Percentiles rank a stretch among this genome's conserved stretches.
Evolutionary conservation across 2,329 filamentous ascomycete species (phyloP).

Genomic region (Penicillium fuscoglaucum): DNA sequence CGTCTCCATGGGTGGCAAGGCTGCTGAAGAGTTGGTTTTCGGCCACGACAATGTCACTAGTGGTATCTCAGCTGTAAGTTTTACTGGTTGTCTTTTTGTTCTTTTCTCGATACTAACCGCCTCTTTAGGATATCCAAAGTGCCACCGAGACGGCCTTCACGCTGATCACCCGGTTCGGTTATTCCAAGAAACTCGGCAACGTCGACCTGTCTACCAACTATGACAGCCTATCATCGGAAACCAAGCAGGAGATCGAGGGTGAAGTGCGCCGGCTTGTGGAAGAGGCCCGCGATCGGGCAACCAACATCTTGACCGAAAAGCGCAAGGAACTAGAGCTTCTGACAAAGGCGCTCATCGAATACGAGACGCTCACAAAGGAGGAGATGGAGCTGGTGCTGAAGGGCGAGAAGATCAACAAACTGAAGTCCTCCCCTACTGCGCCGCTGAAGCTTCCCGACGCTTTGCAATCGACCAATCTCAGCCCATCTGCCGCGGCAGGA

Average conservation of each 20-base stretch:
- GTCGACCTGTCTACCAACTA: conserved; percentile 85
- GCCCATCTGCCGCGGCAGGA: conserved; percentile 24
- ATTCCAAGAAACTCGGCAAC: conserved; percentile 84
- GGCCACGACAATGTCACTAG: conserved; percentile 89
- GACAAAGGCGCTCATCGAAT: conserved; percentile 86
- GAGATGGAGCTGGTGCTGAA: conserved; percentile 89
- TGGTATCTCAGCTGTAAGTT: conserved; percentile 73
- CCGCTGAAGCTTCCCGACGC: conserved; percentile 68
- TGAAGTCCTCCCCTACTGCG: conserved; percentile 53
- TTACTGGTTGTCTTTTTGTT: not conserved
- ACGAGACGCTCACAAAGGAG: conserved; percentile 84
- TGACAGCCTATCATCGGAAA: conserved; percentile 77
- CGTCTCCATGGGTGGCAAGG: conserved; percentile 79
- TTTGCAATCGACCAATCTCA: conserved; percentile 34
- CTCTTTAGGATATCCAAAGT: conserved; percentile 69
- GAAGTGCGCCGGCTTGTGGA: conserved; percentile 85
- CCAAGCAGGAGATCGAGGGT: conserved; percentile 79
- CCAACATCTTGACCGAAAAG: conserved; percentile 68
- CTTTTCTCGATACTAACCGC: conserved; percentile 14
- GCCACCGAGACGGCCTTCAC: conserved; percentile 81
- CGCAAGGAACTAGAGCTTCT: conserved; percentile 83
- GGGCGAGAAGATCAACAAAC: conserved; percentile 76
- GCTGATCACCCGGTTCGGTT: conserved; percentile 87
- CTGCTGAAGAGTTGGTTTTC: conserved; percentile 86
- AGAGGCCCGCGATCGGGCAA: conserved; percentile 74